Conservation (phyloP, 441 rosid genomes). For the Capsella rubella region DNA sequence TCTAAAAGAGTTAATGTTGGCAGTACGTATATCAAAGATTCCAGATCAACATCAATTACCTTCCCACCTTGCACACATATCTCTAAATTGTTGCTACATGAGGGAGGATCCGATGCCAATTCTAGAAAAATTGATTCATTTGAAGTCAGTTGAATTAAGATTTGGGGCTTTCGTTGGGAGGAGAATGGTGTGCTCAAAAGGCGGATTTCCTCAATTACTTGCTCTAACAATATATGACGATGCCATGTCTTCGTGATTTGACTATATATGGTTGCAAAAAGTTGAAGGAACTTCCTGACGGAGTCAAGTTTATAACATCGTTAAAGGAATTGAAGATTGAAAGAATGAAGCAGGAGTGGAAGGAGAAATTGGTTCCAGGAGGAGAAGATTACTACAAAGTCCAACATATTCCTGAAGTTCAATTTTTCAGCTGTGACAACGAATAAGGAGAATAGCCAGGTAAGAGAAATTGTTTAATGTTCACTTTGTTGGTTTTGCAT, state of each 20-base stretch:
- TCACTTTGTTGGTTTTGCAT: neutral
- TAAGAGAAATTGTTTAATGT: neutral
- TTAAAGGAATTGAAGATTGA: neutral
- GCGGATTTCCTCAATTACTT: neutral
- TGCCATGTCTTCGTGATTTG: neutral
- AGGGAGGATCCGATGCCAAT: slow-evolving; percentile 21
- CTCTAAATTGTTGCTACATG: rapidly evolving
- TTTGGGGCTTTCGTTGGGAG: neutral
- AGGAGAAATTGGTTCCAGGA: neutral
- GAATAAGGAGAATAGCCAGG: neutral
- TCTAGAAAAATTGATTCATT: slow-evolving; percentile 3
- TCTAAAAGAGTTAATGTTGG: neutral
- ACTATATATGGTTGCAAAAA: neutral
- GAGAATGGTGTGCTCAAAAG: neutral
- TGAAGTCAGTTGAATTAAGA: neutral
- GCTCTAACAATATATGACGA: rapidly evolving
- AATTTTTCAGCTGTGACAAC: neutral
- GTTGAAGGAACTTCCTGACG: neutral
- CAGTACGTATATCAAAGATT: neutral
- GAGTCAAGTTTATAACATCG: neutral
- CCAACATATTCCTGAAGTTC: neutral
- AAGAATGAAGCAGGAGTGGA: neutral
- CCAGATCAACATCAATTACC: neutral
- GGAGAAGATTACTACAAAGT: neutral
- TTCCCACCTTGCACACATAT: neutral